A percentile compares a stretch with the other conserved stretches of the same genome.
Evolutionary conservation across 2,329 filamentous ascomycete genomes (phyloP).

Genomic region (Pestalotiopsis sp.): DNA sequence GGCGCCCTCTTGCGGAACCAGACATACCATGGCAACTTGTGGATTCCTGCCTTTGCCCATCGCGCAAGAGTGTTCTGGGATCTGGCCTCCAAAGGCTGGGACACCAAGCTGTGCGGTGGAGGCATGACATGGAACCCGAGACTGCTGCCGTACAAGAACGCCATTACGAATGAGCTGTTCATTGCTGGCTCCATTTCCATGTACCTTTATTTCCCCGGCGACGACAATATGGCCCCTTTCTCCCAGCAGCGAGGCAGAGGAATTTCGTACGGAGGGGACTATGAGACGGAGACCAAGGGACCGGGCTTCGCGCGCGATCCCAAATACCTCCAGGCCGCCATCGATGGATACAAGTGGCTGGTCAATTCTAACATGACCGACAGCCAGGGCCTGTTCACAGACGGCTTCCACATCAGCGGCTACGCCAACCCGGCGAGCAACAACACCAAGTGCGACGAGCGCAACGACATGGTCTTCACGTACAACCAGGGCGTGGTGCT

Average conservation of each 20-base stretch:
- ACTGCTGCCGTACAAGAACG: slow-evolving; percentile 86
- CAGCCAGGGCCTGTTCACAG: slow-evolving; percentile 71
- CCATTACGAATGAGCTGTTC: slow-evolving; percentile 91
- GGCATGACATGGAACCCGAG: slow-evolving; percentile 92
- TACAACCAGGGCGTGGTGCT: slow-evolving; percentile 95
- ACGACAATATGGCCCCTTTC: slow-evolving; percentile 74
- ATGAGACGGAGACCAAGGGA: slow-evolving; percentile 35
- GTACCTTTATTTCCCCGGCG: slow-evolving; percentile 88
- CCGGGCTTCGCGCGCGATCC: slow-evolving; percentile 51
- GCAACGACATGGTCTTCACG: slow-evolving; percentile 89
- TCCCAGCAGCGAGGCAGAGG: slow-evolving; percentile 23
- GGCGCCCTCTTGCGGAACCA: slow-evolving; percentile 39
- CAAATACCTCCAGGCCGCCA: slow-evolving; percentile 71
- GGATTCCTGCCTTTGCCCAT: slow-evolving; percentile 77
- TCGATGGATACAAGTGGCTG: slow-evolving; percentile 83
- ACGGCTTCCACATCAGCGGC: slow-evolving; percentile 84
- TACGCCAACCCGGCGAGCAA: slow-evolving; percentile 61
- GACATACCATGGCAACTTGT: slow-evolving; percentile 77
- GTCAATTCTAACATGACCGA: slow-evolving; percentile 81
- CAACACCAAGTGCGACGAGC: slow-evolving; percentile 74
- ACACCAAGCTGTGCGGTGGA: slow-evolving; percentile 76
- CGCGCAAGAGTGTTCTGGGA: slow-evolving; percentile 86
- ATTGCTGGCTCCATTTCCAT: slow-evolving; percentile 84
- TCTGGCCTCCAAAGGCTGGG: slow-evolving; percentile 78
- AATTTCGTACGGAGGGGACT: slow-evolving; percentile 5